Conservation (phyloP, 371 early-diverging fungal species). For the Dichotomocladium elegans region DNA sequence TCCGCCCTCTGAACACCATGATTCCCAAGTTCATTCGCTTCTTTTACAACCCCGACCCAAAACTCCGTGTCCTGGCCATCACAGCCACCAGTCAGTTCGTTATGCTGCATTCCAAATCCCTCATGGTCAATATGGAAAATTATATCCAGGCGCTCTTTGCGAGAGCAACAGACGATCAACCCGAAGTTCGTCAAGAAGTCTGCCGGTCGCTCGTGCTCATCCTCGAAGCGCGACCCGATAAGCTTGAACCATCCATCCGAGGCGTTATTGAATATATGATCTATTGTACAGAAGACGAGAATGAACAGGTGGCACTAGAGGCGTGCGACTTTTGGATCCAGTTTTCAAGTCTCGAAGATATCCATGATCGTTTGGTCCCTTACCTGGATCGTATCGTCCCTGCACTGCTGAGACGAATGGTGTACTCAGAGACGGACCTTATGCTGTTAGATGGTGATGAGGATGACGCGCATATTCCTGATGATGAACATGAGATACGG, state of each 20-base stretch:
- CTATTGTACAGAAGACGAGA: conserved; percentile 73
- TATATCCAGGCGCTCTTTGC: conserved; percentile 79
- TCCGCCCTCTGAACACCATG: conserved; percentile 69
- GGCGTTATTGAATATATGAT: conserved; percentile 90
- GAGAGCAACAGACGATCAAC: conserved; percentile 64
- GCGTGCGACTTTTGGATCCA: conserved; percentile 97
- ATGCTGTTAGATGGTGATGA: conserved; percentile 67
- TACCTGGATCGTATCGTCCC: conserved; percentile 76
- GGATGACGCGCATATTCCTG: conserved; percentile 73
- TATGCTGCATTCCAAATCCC: conserved; percentile 52
- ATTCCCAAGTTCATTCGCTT: conserved; percentile 78
- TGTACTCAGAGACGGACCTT: conserved; percentile 88
- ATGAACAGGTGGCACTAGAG: conserved; percentile 84
- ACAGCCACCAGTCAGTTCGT: conserved; percentile 79
- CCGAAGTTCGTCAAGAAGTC: conserved; percentile 78
- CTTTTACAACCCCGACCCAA: conserved; percentile 63
- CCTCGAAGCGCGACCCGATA: conserved; percentile 76
- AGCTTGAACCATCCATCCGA: conserved; percentile 71
- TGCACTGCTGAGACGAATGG: conserved; percentile 82
- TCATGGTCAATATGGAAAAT: conserved; percentile 58
- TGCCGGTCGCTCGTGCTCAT: conserved; percentile 88
- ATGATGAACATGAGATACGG: conserved; percentile 78
- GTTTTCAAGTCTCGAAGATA: conserved; percentile 68
- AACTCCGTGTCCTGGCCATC: conserved; percentile 73
- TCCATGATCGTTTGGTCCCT: conserved; percentile 69